Base-by-base conservation (phyloP, 495 filamentous ascomycete genomes). In the Daldinia loculata region DNA sequence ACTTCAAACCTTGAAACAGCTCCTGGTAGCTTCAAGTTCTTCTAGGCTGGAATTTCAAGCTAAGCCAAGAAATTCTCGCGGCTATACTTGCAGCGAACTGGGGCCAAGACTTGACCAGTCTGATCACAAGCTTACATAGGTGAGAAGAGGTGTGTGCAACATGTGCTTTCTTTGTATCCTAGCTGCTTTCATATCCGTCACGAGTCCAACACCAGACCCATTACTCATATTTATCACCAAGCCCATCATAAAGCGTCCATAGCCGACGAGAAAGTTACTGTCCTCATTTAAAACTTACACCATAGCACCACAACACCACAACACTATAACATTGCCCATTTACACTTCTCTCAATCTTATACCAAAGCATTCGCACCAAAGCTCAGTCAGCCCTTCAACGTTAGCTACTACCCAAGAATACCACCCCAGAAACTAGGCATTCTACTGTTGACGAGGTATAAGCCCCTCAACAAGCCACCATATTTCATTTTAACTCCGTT, bases 101-200 rank as follows among this genome's bases (percentile, higher is more conserved):
- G 60, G 52, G 39, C 43, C 39, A 11, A 12, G 22, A 39, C n/a
- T 60, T 38, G 26, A 24, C 64, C 64, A 67, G 64, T 64, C 41
- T 32, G 60, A 64, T 64, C 59, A 34, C 59, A 67, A 34, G 26
- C 53, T 36, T 43, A 61, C 41, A 27, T 43, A 68, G 65, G 70
- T 58, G 50, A 72, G 69, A 60, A 61, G 29, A 62, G 56, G 32
- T 56, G 36, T 36, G 58, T 56, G 60, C 6, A 41, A 32, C 6
- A 3, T 52, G 4, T 30, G 24, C 11, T 30, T 53, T 52, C 64
- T 72, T 63, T 68, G 61, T 65, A 43, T 53, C 50, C 30, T 38
- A 64, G 29, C 56, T 61, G 53, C 50, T 68, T 72, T 65, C 12
- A 72, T 58, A n/a, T 22, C 11, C 27, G 60, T 68, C 70, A 72